These are phyloP conservation scores for Hanseniaspora guilliermondii DNA, from an alignment of 805 yeast genomes.

Conservation along the genomic window DNA sequence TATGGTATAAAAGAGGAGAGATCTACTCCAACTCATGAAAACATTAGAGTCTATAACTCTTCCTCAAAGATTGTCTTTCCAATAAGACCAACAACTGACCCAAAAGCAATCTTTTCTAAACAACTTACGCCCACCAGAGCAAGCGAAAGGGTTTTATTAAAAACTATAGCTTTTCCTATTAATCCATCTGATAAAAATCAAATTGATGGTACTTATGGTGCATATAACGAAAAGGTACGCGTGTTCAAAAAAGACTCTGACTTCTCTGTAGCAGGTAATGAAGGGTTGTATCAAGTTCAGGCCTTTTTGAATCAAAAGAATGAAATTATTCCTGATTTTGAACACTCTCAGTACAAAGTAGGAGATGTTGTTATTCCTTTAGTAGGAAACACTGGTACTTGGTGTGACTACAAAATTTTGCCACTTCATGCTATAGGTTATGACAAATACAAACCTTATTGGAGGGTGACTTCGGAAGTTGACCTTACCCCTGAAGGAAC, in stretches of 20 bases:
- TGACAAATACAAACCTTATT: background rate
- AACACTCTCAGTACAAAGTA: constrained; percentile 28
- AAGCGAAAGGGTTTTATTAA: constrained; percentile 35
- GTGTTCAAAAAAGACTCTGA: constrained; percentile 51
- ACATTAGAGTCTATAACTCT: background rate
- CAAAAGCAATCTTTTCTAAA: background rate
- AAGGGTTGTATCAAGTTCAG: constrained; percentile 71
- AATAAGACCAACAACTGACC: background rate
- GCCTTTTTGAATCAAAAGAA: background rate
- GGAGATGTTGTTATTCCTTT: constrained; percentile 89
- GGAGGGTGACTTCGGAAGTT: constrained; percentile 29
- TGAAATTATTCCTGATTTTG: constrained; percentile 43
- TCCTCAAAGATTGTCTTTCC: background rate
- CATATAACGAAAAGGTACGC: constrained; percentile 45
- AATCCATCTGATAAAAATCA: constrained; percentile 88
- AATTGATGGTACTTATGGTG: constrained; percentile 73
- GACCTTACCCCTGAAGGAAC: constrained; percentile 42
- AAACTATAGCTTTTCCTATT: constrained; percentile 67
- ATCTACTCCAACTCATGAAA: background rate
- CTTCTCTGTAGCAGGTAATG: constrained; percentile 83
- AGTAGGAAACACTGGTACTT: constrained; percentile 74
- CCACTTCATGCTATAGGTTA: background rate
- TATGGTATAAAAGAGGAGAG: background rate
- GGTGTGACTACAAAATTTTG: constrained; percentile 55
- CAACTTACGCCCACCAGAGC: background rate